phyloP scores from a whole-genome alignment of 331 rosid species.

The Telfairia occidentalis region DNA sequence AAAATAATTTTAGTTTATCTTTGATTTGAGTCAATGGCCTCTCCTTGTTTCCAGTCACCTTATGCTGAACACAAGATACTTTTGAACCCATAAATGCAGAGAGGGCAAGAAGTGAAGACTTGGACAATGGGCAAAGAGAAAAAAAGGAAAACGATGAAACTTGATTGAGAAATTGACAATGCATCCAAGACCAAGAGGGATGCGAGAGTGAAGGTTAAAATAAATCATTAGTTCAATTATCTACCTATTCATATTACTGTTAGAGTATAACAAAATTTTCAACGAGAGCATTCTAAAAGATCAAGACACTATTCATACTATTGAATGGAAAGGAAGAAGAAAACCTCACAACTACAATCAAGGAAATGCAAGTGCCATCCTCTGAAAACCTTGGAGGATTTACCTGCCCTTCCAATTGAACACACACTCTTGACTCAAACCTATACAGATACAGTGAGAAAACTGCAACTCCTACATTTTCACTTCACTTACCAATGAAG shows the following conservation, averaged over 20 bases:
- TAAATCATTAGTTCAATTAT: neutral
- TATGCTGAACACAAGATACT: neutral
- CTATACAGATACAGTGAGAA: neutral
- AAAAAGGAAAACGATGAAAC: neutral
- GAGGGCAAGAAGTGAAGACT: neutral
- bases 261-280: neutral
- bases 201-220: neutral
- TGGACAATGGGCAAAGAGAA: neutral
- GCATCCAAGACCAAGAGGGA: neutral
- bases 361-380: constrained; percentile 13
- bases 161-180: neutral
- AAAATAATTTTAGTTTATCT: neutral
- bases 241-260: neutral
- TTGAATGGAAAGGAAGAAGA: constrained; percentile 6
- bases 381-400: neutral
- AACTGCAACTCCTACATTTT: neutral
- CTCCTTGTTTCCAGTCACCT: neutral
- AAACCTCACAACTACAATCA: constrained; percentile 9
- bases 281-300: neutral
- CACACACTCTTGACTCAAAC: constrained; percentile 8
- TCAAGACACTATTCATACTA: constrained; percentile 1
- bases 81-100: neutral
- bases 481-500: constrained; percentile 1
- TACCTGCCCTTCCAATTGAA: neutral
- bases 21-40: constrained; percentile 2